Conservation (phyloP, 441 rosid species). For the Melastoma candidum region DNA sequence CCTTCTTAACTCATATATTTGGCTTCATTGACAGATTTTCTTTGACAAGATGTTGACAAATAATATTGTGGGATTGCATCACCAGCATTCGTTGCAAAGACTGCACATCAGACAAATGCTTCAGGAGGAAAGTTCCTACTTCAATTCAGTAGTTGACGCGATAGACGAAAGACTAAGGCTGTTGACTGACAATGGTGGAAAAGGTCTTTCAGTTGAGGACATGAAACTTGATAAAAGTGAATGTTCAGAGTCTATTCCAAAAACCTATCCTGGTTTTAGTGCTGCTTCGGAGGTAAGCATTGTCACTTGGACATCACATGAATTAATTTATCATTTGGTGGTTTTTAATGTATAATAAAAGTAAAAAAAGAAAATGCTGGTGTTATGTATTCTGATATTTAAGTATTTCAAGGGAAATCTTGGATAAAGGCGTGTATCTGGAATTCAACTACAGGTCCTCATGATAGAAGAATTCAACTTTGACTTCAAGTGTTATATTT, state of each 20-base stretch:
- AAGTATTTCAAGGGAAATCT: no score
- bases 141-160: conserved; percentile 31
- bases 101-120: conserved; percentile 45
- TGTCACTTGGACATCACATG: no score
- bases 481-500: conserved; percentile 8
- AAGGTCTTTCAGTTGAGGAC: conserved; percentile 21
- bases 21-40: conserved; percentile 37
- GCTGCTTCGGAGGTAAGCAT: conserved; percentile 34
- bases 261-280: conserved; percentile 27
- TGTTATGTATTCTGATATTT: no score
- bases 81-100: conserved; percentile 55
- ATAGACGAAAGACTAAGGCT: conserved; percentile 43
- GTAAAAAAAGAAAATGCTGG: no score
- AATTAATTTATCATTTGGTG: no score
- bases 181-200: conserved; percentile 23
- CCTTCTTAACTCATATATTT: conserved; percentile 17
- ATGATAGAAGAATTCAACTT: conserved; percentile 1
- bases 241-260: conserved; percentile 50
- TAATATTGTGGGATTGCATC: conserved; percentile 39
- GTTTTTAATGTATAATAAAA: no score
- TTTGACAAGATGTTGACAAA: conserved; percentile 41
- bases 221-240: conserved; percentile 43
- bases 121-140: conserved; percentile 43
- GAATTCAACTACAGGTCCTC: background rate
- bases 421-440: no score